Conservation (phyloP, 129 eudicot genomes). For the carrot (Daucus carota) region DNA sequence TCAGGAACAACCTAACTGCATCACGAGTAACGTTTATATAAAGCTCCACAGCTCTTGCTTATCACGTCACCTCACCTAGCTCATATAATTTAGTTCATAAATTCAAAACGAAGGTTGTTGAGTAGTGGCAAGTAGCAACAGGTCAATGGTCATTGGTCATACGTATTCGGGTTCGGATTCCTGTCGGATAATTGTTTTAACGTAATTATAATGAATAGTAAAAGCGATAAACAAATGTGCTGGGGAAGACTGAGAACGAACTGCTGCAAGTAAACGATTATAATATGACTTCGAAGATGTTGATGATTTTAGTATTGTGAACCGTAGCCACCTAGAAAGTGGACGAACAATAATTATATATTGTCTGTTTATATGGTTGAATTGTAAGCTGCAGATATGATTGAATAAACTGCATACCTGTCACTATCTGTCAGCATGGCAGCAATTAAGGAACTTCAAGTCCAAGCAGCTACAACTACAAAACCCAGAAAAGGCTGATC, state of each 20-base stretch:
- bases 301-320: neutral
- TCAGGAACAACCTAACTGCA: neutral
- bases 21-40: neutral
- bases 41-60: neutral
- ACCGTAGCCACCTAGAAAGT: conserved; percentile 2
- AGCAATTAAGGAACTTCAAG: neutral
- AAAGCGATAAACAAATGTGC: neutral
- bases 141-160: too few species aligned
- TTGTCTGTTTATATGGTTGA: neutral
- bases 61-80: neutral
- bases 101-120: too few species aligned
- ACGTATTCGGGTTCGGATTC: too few species aligned
- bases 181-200: too few species aligned
- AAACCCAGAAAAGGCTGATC: neutral
- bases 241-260: neutral
- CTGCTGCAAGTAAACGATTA: neutral
- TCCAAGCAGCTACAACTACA: conserved; percentile 2
- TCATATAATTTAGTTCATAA: neutral
- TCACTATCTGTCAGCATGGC: neutral
- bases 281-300: neutral
- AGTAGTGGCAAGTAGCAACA: neutral
- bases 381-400: neutral
- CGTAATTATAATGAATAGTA: too few species aligned
- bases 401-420: neutral
- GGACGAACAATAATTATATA: neutral